Conservation (phyloP, 768 basidiomycete genomes). For the Russula virescens region DNA sequence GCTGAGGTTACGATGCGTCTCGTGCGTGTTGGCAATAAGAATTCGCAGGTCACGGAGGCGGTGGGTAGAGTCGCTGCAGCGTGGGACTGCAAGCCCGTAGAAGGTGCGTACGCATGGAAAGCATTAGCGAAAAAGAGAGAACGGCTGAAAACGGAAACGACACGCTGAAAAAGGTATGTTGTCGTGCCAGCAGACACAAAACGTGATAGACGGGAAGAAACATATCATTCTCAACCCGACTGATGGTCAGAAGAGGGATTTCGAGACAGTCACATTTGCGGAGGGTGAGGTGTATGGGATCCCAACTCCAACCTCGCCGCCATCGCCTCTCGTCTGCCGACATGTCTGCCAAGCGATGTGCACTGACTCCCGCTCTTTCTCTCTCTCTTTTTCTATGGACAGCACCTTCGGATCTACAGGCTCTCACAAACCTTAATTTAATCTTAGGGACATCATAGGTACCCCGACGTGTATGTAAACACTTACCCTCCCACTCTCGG, state of each 20-base stretch:
- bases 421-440: too few relatives aligned
- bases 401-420: too few relatives aligned
- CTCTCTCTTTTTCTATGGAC: too few relatives aligned
- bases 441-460: too few relatives aligned
- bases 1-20: slow-evolving; percentile 89
- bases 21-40: slow-evolving; percentile 89
- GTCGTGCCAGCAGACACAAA: slow-evolving; percentile 90
- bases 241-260: slow-evolving; percentile 77
- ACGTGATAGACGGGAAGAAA: slow-evolving; percentile 95
- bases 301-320: too few relatives aligned
- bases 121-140: background rate
- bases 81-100: slow-evolving; percentile 89
- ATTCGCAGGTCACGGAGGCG: slow-evolving; percentile 89
- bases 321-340: too few relatives aligned
- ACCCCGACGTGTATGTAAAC: too few relatives aligned
- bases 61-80: slow-evolving; percentile 65
- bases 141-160: slow-evolving; percentile 4
- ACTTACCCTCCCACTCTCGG: too few relatives aligned
- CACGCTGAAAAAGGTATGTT: slow-evolving; percentile 72
- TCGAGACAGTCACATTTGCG: slow-evolving; percentile 78
- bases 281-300: slow-evolving; percentile 96
- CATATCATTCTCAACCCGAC: slow-evolving; percentile 87
- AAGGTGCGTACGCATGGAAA: slow-evolving; percentile 49
- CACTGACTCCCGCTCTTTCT: too few relatives aligned
- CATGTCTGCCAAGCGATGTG: too few relatives aligned